Evolutionary conservation across 1,284 basidiomycete genomes (phyloP).

Genomic region (Tilletia indica): DNA sequence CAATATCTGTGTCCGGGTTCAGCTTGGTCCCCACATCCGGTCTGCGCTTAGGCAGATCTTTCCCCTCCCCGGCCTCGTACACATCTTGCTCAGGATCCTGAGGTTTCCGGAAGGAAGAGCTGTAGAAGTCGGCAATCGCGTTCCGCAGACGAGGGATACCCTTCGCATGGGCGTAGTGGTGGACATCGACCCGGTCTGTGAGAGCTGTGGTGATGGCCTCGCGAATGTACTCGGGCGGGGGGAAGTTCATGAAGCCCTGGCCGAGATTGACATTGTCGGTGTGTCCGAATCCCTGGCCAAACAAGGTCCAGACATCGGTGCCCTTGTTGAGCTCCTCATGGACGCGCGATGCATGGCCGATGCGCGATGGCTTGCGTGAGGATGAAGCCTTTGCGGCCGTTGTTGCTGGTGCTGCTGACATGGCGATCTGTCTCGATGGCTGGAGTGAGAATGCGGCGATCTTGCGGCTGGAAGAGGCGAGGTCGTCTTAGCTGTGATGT

Average conservation of each 20-base stretch:
- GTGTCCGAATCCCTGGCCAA: conserved; percentile 50
- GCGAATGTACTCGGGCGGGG: conserved; percentile 43
- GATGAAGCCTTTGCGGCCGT: not conserved
- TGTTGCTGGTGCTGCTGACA: too few relatives aligned
- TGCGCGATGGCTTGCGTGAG: conserved; percentile 13
- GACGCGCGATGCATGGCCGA: conserved; percentile 30
- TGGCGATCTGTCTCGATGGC: too few relatives aligned
- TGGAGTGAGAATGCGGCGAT: too few relatives aligned
- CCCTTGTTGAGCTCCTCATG: conserved; percentile 40
- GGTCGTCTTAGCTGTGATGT: too few relatives aligned
- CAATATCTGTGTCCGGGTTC: conserved; percentile 80
- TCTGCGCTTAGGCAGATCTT: conserved; percentile 28
- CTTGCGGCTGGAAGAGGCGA: too few relatives aligned
- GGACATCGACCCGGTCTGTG: conserved; percentile 40
- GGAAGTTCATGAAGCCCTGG: conserved; percentile 55
- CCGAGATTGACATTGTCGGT: conserved; percentile 50
- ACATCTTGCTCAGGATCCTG: conserved; percentile 32
- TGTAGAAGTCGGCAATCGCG: conserved; percentile 43
- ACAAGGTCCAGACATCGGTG: conserved; percentile 53
- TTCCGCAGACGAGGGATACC: conserved; percentile 45
- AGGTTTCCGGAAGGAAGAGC: conserved; percentile 35
- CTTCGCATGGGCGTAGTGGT: conserved; percentile 53
- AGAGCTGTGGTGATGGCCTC: conserved; percentile 34
- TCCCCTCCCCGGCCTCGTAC: conserved; percentile 22
- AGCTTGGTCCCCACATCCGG: conserved; percentile 64